Base-by-base conservation (phyloP, 23 red algal species). In the Gracilaria gracilis region DNA sequence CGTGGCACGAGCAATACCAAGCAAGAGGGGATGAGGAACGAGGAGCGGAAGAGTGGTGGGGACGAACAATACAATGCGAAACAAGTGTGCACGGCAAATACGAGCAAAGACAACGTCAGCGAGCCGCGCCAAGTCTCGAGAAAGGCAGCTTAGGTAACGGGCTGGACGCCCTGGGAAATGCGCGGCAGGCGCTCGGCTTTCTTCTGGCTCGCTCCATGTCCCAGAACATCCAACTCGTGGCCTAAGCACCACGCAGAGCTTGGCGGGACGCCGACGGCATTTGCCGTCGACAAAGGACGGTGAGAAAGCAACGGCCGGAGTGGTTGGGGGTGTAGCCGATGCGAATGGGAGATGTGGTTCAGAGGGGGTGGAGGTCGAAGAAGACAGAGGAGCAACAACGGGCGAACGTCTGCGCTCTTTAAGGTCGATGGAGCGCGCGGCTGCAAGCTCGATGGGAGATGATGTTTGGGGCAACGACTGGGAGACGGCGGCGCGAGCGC, bases 191-290 rank as follows among this genome's bases (percentile, higher is more conserved):
- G 42, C 9, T n/a, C 31, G 40, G 31, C 3, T 25, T 23, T 77
- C 25, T 51, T 28, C 46, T 46, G 9, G 4, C 12, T 49, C 24
- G 38, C 72, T 20, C 9, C 72, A 77, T 50, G 46, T 77, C 23
- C 72, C 72, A 77, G 72, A 77, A 77, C 72, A 77, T 77, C 46
- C 72, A 77, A 77, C 72, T 77, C 72, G 72, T 46, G 72, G 46
- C 72, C 72, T 51, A 51, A 51, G 72, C 38, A 23, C 72, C 72
- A 35, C 17, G 4, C 27, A 33, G 72, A 77, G 40, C 40, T 16
- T 25, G 15, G 72, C 46, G 4, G 21, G 50, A 23, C 40, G 20
- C 20, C 31, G 27, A 25, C 21, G 72, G 42, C 23, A 50, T 7
- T 49, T 24, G 19, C 62, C 8, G 27, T 51, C 2, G 38, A 3